A percentile compares a stretch with the other conserved stretches of the same genome.
These are phyloP conservation scores for Leishmania mexicana DNA, from an alignment of 208 protist species.

Conservation along the genomic window DNA sequence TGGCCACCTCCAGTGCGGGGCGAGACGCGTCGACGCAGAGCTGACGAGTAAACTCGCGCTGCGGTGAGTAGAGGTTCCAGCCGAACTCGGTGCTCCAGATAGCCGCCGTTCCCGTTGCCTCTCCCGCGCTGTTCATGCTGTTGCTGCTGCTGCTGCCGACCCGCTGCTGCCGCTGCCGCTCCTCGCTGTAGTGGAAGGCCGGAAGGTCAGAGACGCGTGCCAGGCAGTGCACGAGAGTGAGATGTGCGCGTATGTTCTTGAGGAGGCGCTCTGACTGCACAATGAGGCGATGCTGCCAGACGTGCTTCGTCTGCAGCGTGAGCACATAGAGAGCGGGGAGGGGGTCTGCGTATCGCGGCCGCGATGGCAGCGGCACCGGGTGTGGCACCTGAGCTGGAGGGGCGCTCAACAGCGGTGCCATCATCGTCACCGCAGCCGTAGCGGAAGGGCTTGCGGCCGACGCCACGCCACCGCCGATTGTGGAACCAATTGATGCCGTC, in stretches of 20 bases:
- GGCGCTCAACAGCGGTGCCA: slow-evolving; percentile 10
- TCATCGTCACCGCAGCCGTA: neutral
- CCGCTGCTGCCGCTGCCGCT: slow-evolving; percentile 11
- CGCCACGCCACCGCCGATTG: neutral
- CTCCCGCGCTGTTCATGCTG: neutral
- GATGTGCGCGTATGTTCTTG: slow-evolving; percentile 31
- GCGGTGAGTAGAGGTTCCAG: slow-evolving; percentile 75
- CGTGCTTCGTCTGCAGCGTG: slow-evolving; percentile 49
- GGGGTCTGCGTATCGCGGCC: slow-evolving; percentile 17
- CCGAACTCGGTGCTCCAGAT: slow-evolving; percentile 63
- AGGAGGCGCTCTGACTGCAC: slow-evolving; percentile 34
- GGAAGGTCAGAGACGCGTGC: slow-evolving; percentile 44
- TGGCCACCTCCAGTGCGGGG: slow-evolving; percentile 25
- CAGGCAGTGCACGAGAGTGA: slow-evolving; percentile 20
- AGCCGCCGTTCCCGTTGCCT: neutral
- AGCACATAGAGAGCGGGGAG: slow-evolving; percentile 37
- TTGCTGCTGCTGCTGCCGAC: neutral
- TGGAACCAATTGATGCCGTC: neutral
- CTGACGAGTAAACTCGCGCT: slow-evolving; percentile 60
- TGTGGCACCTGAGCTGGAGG: slow-evolving; percentile 3
- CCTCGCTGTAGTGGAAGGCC: slow-evolving; percentile 43
- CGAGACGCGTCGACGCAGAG: slow-evolving; percentile 38
- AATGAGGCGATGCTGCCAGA: slow-evolving; percentile 39
- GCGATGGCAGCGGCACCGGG: slow-evolving; percentile 13
- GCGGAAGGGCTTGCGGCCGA: neutral